Evolutionary conservation across 345 rosid species (phyloP), one percentile per base, ranked within the genome.

Genomic region (Atalantia buxifolia): DNA sequence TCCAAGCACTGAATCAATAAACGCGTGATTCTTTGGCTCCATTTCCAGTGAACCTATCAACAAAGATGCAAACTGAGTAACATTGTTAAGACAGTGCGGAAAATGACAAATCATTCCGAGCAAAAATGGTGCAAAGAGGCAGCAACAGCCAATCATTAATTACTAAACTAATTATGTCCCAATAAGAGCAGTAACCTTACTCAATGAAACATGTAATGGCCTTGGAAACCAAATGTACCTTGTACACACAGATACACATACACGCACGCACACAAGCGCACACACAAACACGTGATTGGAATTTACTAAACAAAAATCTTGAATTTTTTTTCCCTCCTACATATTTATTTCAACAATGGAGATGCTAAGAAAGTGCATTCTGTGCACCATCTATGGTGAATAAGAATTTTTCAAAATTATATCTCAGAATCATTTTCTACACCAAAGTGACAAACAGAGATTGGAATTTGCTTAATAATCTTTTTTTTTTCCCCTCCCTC

Each of bases 11-110:
- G 98, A 73, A 93, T 93, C 88, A 97, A 82, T 74, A 94, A 81
- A 79, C 96, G 88, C 59, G 99, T 94, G 76, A 97, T 94, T 86
- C 97, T 92, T 81, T 92, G 93, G 83, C 97, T 92, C 99, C 99
- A 97, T 80, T 97, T 97, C 98, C 98, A 97, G 81, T 94, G 99
- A 13, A 97, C 98, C 99, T 97, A 77, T 74, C 71, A 85, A 65
- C 38, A 85, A 68, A 87, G 79, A 59, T 79, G 72, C 57, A 81
- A 65, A 74, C 13, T 69, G 25, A 65, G 75, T 25, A 50, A 60
- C 45, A 72, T 56, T 42, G 35, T 21, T 35, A 62, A 27, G 31
- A 21, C 6, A 64, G 27, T 2, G 42, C 8, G 6, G 31, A 53
- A 28, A 30, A 66, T 76, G 3, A 76, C 74, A 21, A 72, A 35